These are phyloP conservation scores for Purpureocillium takamizusanense DNA, from an alignment of 2,329 filamentous ascomycete genomes.

Conservation along the genomic window DNA sequence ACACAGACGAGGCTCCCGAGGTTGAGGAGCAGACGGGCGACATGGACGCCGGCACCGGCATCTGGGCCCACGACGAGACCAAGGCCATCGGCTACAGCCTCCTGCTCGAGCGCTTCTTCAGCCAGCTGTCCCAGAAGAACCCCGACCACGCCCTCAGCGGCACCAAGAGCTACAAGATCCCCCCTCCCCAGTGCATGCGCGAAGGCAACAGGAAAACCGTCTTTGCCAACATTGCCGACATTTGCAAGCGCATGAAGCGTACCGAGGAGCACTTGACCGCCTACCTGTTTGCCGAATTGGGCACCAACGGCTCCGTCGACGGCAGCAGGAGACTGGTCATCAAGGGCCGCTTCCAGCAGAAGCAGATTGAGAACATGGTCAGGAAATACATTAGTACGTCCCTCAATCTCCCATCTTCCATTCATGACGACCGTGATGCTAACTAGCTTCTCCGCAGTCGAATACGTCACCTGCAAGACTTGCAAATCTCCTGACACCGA, in stretches of 20 bases:
- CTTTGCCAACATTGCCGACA: slow-evolving; percentile 97
- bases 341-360: slow-evolving; percentile 99
- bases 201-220: slow-evolving; percentile 99
- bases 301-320: slow-evolving; percentile 92
- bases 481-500: slow-evolving; percentile 92
- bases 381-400: slow-evolving; percentile 84
- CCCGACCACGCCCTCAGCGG: slow-evolving; percentile 87
- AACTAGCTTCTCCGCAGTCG: slow-evolving; percentile 41
- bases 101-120: slow-evolving; percentile 88
- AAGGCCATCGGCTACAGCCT: slow-evolving; percentile 75
- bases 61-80: slow-evolving; percentile 77
- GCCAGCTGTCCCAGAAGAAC: slow-evolving; percentile 88
- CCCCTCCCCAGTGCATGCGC: slow-evolving; percentile 93
- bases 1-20: slow-evolving; percentile 47
- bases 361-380: slow-evolving; percentile 96
- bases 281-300: slow-evolving; percentile 95
- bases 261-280: slow-evolving; percentile 95
- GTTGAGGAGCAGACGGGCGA: slow-evolving; percentile 56
- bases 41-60: slow-evolving; percentile 78
- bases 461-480: slow-evolving; percentile 99
- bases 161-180: slow-evolving; percentile 96
- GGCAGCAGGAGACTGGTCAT: slow-evolving; percentile 89
- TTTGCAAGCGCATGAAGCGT: slow-evolving; percentile 99
- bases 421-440: neutral
- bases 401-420: neutral